phyloP scores from a whole-genome alignment of 2,329 filamentous ascomycete species.

The Penicillium sumatraense region DNA sequence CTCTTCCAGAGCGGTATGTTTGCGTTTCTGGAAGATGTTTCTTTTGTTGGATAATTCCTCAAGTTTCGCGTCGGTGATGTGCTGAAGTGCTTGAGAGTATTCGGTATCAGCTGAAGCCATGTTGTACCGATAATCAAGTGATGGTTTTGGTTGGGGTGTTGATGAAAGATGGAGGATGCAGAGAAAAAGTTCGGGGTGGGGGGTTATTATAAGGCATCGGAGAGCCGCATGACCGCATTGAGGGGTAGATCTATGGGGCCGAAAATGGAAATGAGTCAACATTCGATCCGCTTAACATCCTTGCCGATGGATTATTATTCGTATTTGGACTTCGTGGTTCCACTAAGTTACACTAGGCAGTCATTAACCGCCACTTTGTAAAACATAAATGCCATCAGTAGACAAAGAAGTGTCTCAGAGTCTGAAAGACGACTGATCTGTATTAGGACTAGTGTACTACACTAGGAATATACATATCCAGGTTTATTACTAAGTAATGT shows the following conservation, averaged over 20 bases:
- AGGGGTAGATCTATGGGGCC: background rate
- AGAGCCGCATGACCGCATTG: background rate
- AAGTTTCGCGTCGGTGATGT: background rate
- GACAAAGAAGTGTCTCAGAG: too few relatives aligned
- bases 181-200: background rate
- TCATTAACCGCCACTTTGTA: too few relatives aligned
- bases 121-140: background rate
- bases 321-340: too few relatives aligned
- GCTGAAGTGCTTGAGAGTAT: background rate
- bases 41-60: background rate
- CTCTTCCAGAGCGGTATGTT: background rate
- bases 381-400: too few relatives aligned
- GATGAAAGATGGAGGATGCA: background rate
- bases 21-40: background rate
- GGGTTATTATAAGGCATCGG: background rate
- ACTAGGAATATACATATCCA: too few relatives aligned
- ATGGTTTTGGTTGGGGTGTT: background rate
- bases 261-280: background rate
- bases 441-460: too few relatives aligned
- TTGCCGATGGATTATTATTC: background rate
- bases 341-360: too few relatives aligned
- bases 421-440: too few relatives aligned
- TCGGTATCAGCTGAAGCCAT: background rate
- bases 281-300: background rate
- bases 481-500: too few relatives aligned